Conservation (phyloP, 371 early-diverging fungal genomes). For the Vairimorpha necatrix region DNA sequence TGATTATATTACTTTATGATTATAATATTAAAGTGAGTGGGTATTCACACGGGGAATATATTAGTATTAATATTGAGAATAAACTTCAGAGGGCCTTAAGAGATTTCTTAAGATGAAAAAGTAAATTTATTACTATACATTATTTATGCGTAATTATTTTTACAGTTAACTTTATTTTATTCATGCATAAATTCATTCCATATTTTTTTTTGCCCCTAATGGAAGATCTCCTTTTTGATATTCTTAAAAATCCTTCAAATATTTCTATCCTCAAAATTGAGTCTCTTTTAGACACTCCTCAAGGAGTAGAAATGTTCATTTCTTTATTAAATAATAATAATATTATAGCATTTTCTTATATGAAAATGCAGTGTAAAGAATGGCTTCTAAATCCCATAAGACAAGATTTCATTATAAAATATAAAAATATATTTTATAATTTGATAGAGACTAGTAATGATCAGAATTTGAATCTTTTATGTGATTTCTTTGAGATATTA, state of each 20-base stretch:
- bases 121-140: not conserved
- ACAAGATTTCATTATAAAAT: not conserved
- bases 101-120: not conserved
- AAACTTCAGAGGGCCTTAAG: constrained; percentile 2
- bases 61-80: not conserved
- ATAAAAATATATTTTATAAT: constrained; percentile 11
- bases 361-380: constrained; percentile 34
- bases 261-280: constrained; percentile 5
- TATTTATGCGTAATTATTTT: not conserved
- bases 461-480: constrained; percentile 13
- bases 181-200: not conserved
- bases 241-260: constrained; percentile 15
- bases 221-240: constrained; percentile 28
- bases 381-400: constrained; percentile 25
- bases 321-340: constrained; percentile 18
- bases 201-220: constrained; percentile 27
- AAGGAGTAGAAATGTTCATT: constrained; percentile 30
- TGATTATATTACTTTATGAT: not conserved
- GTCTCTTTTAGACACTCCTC: not conserved
- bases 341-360: constrained; percentile 34
- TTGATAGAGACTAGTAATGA: constrained; percentile 5
- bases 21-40: not conserved
- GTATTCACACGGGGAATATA: not conserved
- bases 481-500: constrained; percentile 32
- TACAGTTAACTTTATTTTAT: not conserved